Evolutionary conservation across 2,329 filamentous ascomycete species (phyloP), one percentile per base, ranked within the genome.

Genomic region (Ceratocystiopsis sp.): DNA sequence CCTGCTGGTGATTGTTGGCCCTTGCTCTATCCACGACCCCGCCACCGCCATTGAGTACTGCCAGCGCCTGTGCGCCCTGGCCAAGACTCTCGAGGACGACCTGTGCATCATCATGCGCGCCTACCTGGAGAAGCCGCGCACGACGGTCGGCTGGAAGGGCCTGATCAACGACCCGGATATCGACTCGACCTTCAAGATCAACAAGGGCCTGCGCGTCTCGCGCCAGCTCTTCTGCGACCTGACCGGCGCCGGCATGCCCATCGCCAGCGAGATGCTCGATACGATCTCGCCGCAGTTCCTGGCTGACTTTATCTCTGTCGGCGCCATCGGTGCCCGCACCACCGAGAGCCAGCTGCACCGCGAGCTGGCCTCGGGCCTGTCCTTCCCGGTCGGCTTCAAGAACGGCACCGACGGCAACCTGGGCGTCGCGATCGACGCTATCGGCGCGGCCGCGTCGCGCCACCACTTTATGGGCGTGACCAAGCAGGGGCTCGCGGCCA

Each of bases 381-480:
- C 84, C 45, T 96, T 95, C 80, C 91, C 91, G 18, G 87, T 98
- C 52, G 91, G 91, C 46, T 98, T 95, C 80, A 98, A 98, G 77
- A 98, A 98, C 64, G 91, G 91, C 48, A 98, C 91, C 19, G 91
- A 98, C 56, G 91, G 91, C 37, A 85, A 81, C 53, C 68, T 98
- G 45, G 78, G 76, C 25, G 87, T 96, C 17, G 87, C 89, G 17
- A 93, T 96, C 54, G 91, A 98, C 59, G 91, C 91, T 33, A 95
- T 96, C 59, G 91, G 89, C 46, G 79, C 84, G 29, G 83, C 82
- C 1, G 78, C 80, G 45, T 71, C 81, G n/a, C 78, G 74, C 61
- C 91, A 98, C 63, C 89, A 95, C 68, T 98, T 98, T 71, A 82
- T 98, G 71, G 89, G 87, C 63, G 91, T 98, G 41, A 98, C 91